Evolutionary conservation across 371 early-diverging fungal species (phyloP).

Genomic region (Dichotomocladium elegans): DNA sequence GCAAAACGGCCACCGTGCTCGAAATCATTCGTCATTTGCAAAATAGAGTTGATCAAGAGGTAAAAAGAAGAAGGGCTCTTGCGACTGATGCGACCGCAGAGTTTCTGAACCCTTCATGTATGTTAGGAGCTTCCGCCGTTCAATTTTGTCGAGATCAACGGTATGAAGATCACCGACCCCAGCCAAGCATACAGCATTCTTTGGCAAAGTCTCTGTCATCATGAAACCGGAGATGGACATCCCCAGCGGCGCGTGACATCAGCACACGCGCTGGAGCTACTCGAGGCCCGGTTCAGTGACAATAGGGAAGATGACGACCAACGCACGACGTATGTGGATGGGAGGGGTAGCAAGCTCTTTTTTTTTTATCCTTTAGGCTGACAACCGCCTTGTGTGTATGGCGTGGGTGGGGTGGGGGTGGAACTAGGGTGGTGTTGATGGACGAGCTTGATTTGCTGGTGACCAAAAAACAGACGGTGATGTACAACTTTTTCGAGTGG

Average conservation of each 20-base stretch:
- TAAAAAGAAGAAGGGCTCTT: constrained; percentile 10
- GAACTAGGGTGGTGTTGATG: constrained; percentile 82
- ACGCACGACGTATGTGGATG: constrained; percentile 30
- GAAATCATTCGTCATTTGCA: constrained; percentile 80
- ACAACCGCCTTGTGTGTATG: too few relatives aligned
- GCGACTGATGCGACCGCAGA: background rate
- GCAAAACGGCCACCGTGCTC: constrained; percentile 95
- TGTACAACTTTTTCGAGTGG: constrained; percentile 99
- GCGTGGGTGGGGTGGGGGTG: too few relatives aligned
- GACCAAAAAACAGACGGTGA: constrained; percentile 87
- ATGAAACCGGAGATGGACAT: background rate
- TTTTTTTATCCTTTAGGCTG: background rate
- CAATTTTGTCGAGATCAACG: constrained; percentile 91
- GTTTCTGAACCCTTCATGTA: too few relatives aligned
- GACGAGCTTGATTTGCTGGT: constrained; percentile 98
- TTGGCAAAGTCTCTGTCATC: constrained; percentile 65
- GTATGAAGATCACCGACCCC: constrained; percentile 94
- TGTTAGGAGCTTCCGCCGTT: constrained; percentile 64
- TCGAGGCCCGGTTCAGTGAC: constrained; percentile 68
- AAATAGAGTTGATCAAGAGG: constrained; percentile 64
- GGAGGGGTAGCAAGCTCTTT: background rate
- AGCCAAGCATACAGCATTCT: constrained; percentile 79
- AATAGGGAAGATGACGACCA: constrained; percentile 29
- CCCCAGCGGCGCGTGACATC: constrained; percentile 52
- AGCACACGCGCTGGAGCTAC: constrained; percentile 71